Percentiles rank a stretch among this genome's conserved stretches.
phyloP scores from a whole-genome alignment of 164 flowering plant species.

The Tetrastigma voinierianum region DNA sequence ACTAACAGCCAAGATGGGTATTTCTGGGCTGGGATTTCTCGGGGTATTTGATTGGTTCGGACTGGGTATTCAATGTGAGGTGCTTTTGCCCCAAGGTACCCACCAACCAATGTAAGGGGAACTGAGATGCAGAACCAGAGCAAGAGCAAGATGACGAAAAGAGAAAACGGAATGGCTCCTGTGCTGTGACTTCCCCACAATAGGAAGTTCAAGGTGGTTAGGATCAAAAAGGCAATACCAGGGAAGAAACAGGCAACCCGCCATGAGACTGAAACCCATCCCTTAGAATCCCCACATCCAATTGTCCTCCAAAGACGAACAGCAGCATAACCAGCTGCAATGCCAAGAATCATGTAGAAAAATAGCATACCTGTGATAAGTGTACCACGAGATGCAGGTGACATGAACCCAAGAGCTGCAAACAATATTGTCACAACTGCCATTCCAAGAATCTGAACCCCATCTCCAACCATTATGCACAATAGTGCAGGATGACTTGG shows the following conservation, averaged over 20 bases:
- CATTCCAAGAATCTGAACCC: conserved; percentile 88
- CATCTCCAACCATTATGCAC: conserved; percentile 82
- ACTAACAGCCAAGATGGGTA: conserved; percentile 90
- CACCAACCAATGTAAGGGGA: conserved; percentile 77
- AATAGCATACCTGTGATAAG: conserved; percentile 77
- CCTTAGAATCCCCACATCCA: conserved; percentile 49
- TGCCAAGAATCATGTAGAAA: conserved; percentile 74
- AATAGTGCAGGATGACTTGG: conserved; percentile 56
- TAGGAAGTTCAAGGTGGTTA: conserved; percentile 66
- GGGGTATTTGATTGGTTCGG: conserved; percentile 80
- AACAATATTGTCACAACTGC: conserved; percentile 75
- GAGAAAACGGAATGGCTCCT: conserved; percentile 78
- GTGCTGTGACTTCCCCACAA: conserved; percentile 87
- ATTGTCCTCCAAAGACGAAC: conserved; percentile 80
- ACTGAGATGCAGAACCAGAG: conserved; percentile 90
- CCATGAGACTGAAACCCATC: conserved; percentile 81
- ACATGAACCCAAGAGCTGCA: conserved; percentile 90
- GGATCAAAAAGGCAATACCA: conserved; percentile 65
- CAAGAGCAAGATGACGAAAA: conserved; percentile 59
- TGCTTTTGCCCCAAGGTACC: conserved; percentile 72
- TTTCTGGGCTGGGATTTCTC: conserved; percentile 79
- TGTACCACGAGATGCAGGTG: conserved; percentile 87
- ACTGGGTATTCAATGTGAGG: conserved; percentile 84
- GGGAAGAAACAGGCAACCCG: conserved; percentile 79
- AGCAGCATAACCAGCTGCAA: conserved; percentile 81